Percentiles rank a stretch among this genome's conserved stretches.
Evolutionary conservation across 2,329 filamentous ascomycete genomes (phyloP).

Genomic region (Penicillium sp.): DNA sequence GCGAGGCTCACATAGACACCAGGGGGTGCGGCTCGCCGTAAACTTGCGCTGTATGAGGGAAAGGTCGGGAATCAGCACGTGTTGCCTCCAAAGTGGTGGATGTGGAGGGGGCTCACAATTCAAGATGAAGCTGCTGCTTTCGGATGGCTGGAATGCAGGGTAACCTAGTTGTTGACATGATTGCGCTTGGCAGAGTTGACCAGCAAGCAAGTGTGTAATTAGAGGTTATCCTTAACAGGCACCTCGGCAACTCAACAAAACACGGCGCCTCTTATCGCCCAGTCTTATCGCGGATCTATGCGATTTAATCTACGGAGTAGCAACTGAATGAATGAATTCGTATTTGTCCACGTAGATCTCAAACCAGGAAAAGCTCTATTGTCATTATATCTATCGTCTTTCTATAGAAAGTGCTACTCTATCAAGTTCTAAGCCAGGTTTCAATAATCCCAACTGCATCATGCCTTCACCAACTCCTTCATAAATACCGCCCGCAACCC

Average conservation of each 20-base stretch:
- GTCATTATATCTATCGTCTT: constrained; percentile 4
- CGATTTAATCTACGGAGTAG: no score
- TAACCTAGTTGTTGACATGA: constrained; percentile 40
- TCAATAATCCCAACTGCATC: constrained; percentile 44
- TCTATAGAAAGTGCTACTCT: constrained; percentile 14
- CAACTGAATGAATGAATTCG: no score
- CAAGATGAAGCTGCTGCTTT: constrained; percentile 74
- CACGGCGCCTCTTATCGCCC: constrained; percentile 9
- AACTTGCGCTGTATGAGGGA: constrained; percentile 62
- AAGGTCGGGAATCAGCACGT: constrained; percentile 6
- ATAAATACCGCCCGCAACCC: constrained; percentile 66
- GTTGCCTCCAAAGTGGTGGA: background rate
- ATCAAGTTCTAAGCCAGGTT: constrained; percentile 22
- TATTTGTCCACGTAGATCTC: background rate
- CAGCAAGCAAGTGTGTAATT: background rate
- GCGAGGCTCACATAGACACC: constrained; percentile 86
- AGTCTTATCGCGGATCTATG: constrained; percentile 14
- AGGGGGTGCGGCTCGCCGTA: constrained; percentile 79
- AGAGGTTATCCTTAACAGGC: constrained; percentile 2
- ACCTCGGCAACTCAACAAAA: constrained; percentile 7
- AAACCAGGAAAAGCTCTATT: background rate
- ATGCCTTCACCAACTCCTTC: constrained; percentile 63
- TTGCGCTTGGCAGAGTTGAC: background rate
- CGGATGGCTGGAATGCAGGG: constrained; percentile 58
- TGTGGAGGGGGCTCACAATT: constrained; percentile 66